Evolutionary conservation across 2,329 filamentous ascomycete genomes (phyloP), one percentile per base, ranked within the genome.

Genomic region (Penicillium sp.): DNA sequence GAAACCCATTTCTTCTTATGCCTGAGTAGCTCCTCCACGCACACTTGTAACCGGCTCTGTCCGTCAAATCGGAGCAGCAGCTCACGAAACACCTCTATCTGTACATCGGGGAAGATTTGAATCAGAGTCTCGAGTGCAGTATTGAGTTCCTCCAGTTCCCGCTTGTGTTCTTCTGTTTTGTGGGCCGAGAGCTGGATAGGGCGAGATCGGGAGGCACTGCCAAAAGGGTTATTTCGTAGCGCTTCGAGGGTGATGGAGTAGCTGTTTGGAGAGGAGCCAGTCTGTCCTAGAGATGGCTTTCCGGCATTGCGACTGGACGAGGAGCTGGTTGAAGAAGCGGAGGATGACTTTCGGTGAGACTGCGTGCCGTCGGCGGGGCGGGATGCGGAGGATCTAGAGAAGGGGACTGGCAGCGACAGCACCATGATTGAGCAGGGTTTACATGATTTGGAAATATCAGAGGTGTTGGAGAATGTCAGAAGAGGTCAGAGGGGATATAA

Each of bases 71-170:
- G 72, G 6, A 72, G 60, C 21, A 80, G 67, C 29, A 80, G 60
- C 61, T 79, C 77, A 7, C 77, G 75, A 40, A 80, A 76, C 6
- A 79, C 77, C 55, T 79, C 77, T 50, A 75, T 63, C 47, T 73
- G 73, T 40, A 79, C 68, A 55, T 79, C 76, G 1, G 77, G 77
- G 44, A 79, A 80, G 13, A 79, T 66, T 12, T 68, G 66, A 3
- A 72, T 72, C 3, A 80, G 68, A 1, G 70, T 67, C 27, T 69
- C 64, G 12, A 80, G 64, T 21, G 75, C 71, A 10, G 67, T 59
- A 58, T 80, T 80, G 31, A 78, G 62, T 35, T 76, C 74, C 34
- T 68, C 62, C 37, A 72, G 68, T 41, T 75, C 71, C 6, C 62
- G 68, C 18, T 60, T 60, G 34, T 70, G 69, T 51, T 76, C 68